These are phyloP conservation scores for Dictyostelium firmibasis DNA, from an alignment of 78 protist species.

Conservation along the genomic window DNA sequence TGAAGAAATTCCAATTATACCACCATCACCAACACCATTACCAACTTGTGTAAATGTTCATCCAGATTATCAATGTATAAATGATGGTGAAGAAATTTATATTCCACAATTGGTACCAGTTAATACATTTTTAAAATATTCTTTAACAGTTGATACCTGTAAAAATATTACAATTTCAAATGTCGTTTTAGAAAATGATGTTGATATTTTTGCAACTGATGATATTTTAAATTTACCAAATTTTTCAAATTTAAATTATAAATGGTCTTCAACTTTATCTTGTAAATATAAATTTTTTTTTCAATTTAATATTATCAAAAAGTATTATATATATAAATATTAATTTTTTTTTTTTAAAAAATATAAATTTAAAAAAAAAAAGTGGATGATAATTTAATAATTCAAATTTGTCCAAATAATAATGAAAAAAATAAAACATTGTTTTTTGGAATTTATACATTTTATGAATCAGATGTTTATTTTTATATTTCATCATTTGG, in stretches of 20 bases:
- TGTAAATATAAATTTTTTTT: neutral
- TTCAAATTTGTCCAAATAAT: constrained; percentile 22
- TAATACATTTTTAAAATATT: neutral
- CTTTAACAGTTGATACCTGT: constrained; percentile 2
- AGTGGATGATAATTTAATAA: constrained; percentile 15
- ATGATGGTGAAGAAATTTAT: constrained; percentile 11
- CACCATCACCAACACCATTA: neutral
- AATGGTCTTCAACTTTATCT: constrained; percentile 6
- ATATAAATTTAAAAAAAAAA: no score
- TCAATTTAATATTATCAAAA: neutral
- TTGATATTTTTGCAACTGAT: constrained; percentile 31
- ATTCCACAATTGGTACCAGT: neutral
- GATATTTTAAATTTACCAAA: neutral
- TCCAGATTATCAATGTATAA: neutral
- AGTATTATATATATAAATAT: neutral
- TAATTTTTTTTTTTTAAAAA: no score
- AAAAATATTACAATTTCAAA: constrained; percentile 20
- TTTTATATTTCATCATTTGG: constrained; percentile 13
- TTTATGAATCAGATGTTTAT: neutral
- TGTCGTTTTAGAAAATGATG: neutral
- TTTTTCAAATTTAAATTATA: constrained; percentile 2
- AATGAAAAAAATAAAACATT: neutral
- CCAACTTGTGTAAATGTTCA: neutral
- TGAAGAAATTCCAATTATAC: constrained; percentile 4
- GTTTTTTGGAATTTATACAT: neutral